Evolutionary conservation across 2,329 filamentous ascomycete genomes (phyloP).

Genomic region (Phialemoniopsis sp.): DNA sequence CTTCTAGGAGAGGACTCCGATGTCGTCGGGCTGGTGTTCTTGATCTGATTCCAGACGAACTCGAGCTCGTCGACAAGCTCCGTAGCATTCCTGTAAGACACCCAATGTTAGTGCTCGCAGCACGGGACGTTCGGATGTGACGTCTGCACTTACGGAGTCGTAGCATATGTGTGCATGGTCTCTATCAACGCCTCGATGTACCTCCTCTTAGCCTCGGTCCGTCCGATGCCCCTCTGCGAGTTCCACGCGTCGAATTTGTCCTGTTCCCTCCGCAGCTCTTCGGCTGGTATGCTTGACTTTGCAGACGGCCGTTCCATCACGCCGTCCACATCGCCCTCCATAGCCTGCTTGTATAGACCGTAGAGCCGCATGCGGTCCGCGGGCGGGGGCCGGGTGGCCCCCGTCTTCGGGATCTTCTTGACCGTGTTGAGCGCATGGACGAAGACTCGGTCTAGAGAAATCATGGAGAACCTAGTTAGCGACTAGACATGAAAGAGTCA

Average conservation of each 20-base stretch:
- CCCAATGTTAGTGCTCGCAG: background rate
- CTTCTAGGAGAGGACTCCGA: conserved; percentile 54
- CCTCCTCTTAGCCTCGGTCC: conserved; percentile 88
- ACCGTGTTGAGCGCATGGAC: conserved; percentile 98
- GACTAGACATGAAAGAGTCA: background rate
- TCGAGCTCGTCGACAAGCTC: conserved; percentile 93
- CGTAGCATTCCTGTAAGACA: conserved; percentile 60
- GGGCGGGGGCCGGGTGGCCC: conserved; percentile 81
- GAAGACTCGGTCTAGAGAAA: conserved; percentile 81
- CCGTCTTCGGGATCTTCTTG: conserved; percentile 93
- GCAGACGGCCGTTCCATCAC: conserved; percentile 79
- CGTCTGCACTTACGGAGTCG: conserved; percentile 60
- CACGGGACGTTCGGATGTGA: background rate
- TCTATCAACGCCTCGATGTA: conserved; percentile 94
- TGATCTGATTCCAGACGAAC: conserved; percentile 98
- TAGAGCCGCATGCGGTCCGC: conserved; percentile 86
- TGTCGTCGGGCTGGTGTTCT: conserved; percentile 67
- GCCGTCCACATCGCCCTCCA: conserved; percentile 95
- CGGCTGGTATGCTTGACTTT: conserved; percentile 38
- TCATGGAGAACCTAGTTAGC: background rate
- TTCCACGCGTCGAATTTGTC: conserved; percentile 95
- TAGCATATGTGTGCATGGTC: conserved; percentile 95
- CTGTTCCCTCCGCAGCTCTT: conserved; percentile 55
- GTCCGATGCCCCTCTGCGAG: conserved; percentile 73
- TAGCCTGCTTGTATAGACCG: conserved; percentile 97